These are phyloP conservation scores for Suillus hirtellus DNA, from an alignment of 768 basidiomycete genomes.

Conservation along the genomic window DNA sequence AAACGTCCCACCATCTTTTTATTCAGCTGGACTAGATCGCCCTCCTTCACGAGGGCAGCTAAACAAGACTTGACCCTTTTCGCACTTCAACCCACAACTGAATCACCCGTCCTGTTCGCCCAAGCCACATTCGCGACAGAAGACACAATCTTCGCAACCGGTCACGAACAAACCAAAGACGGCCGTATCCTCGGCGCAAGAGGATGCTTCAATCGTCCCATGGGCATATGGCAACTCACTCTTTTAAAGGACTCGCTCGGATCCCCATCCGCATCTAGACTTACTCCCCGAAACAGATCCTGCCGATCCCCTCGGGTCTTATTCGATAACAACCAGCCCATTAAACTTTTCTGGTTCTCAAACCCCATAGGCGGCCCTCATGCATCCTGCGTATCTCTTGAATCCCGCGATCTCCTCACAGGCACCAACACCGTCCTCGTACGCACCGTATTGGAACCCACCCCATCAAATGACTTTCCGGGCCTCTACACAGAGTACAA, in stretches of 20 bases:
- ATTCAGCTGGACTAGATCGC: slow-evolving; percentile 41
- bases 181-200: slow-evolving; percentile 60
- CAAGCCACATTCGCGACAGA: slow-evolving; percentile 53
- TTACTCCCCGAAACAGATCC: slow-evolving; percentile 46
- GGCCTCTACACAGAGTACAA: slow-evolving; percentile 59
- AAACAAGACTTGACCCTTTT: slow-evolving; percentile 12
- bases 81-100: slow-evolving; percentile 14
- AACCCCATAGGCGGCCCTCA: slow-evolving; percentile 60
- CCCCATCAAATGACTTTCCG: slow-evolving; percentile 44
- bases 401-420: slow-evolving; percentile 40
- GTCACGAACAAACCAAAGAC: slow-evolving; percentile 59
- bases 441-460: slow-evolving; percentile 41
- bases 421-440: slow-evolving; percentile 34
- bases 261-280: slow-evolving; percentile 30
- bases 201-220: slow-evolving; percentile 59
- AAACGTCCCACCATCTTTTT: slow-evolving; percentile 55
- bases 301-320: slow-evolving; percentile 62
- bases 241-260: slow-evolving; percentile 21
- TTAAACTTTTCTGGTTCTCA: slow-evolving; percentile 54
- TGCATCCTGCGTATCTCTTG: slow-evolving; percentile 52
- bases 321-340: slow-evolving; percentile 22
- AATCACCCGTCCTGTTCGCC: slow-evolving; percentile 43
- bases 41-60: not conserved
- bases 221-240: slow-evolving; percentile 54
- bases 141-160: slow-evolving; percentile 54